phyloP scores from a whole-genome alignment of 2,329 filamentous ascomycete species.

The Colletotrichum godetiae region DNA sequence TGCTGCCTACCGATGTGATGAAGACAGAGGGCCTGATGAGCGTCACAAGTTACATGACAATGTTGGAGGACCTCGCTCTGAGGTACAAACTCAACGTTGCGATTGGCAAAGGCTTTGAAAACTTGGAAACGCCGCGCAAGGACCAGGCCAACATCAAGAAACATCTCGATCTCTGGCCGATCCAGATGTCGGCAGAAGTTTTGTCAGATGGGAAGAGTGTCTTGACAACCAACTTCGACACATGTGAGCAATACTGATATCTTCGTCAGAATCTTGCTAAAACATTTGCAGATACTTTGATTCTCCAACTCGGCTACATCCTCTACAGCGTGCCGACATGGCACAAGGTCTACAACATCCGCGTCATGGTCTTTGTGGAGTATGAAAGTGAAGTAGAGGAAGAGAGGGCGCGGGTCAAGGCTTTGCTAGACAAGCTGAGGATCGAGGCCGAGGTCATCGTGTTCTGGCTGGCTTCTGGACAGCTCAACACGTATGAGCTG shows the following conservation, averaged over 20 bases:
- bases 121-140: slow-evolving; percentile 76
- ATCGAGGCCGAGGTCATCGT: slow-evolving; percentile 85
- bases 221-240: slow-evolving; percentile 90
- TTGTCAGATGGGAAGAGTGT: slow-evolving; percentile 74
- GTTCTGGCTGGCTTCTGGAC: slow-evolving; percentile 82
- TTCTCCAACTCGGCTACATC: slow-evolving; percentile 87
- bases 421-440: slow-evolving; percentile 81
- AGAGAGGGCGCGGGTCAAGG: slow-evolving; percentile 77
- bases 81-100: slow-evolving; percentile 86
- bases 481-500: slow-evolving; percentile 77
- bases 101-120: slow-evolving; percentile 83
- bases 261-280: not conserved
- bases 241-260: slow-evolving; percentile 66
- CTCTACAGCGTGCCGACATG: slow-evolving; percentile 84
- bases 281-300: slow-evolving; percentile 70
- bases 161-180: slow-evolving; percentile 90
- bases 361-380: slow-evolving; percentile 89
- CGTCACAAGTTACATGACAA: slow-evolving; percentile 80
- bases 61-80: slow-evolving; percentile 84
- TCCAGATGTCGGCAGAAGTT: slow-evolving; percentile 91
- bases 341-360: slow-evolving; percentile 77
- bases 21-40: slow-evolving; percentile 76
- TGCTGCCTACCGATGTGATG: slow-evolving; percentile 76
- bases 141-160: slow-evolving; percentile 73
- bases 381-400: slow-evolving; percentile 87